Percentiles rank a stretch among this genome's conserved stretches.
Conservation (phyloP, 2,329 filamentous ascomycete genomes). For the Fusarium brevicatenulatum region DNA sequence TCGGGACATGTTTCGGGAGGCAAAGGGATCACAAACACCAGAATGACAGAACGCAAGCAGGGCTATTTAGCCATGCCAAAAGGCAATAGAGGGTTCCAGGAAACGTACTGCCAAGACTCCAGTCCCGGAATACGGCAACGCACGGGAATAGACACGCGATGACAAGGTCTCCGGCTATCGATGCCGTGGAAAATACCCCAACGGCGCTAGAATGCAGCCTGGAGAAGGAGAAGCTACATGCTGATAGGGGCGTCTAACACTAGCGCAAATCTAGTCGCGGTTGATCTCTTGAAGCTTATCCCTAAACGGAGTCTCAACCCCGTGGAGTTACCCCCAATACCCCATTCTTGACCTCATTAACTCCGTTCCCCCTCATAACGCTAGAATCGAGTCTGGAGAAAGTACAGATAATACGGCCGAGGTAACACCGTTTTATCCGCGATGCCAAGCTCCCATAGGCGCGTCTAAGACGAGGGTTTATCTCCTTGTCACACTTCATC, state of each 20-base stretch:
- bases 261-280: not conserved
- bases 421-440: not conserved
- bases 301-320: not conserved
- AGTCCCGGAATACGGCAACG: not conserved
- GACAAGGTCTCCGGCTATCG: not conserved
- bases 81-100: not conserved
- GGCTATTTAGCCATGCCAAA: not conserved
- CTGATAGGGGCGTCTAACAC: not conserved
- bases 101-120: not conserved
- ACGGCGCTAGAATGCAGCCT: not conserved
- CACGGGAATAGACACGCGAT: not conserved
- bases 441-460: constrained; percentile 6
- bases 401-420: not conserved
- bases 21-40: not conserved
- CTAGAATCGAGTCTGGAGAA: not conserved
- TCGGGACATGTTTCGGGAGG: too few species aligned
- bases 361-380: not conserved
- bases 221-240: not conserved
- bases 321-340: not conserved
- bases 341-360: not conserved
- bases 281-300: not conserved
- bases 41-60: not conserved
- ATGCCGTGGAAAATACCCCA: not conserved
- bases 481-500: not conserved
- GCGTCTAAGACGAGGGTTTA: not conserved